These are phyloP conservation scores for Athelia psychrophila DNA, from an alignment of 1,284 basidiomycete species.

Conservation along the genomic window DNA sequence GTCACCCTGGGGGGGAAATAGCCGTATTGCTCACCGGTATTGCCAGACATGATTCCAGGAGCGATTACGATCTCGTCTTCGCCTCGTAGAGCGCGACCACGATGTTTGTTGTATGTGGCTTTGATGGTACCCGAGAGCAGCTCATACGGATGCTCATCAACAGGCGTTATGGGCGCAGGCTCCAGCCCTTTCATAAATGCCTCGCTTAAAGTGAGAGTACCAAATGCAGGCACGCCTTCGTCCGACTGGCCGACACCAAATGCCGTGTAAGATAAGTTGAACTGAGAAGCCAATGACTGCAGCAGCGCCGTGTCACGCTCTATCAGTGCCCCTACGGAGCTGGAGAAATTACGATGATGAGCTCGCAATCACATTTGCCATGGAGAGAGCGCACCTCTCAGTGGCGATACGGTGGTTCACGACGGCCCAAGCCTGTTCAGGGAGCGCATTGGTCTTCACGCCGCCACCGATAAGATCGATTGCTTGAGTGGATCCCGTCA, in stretches of 20 bases:
- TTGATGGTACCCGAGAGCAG: constrained; percentile 50
- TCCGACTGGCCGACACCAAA: constrained; percentile 36
- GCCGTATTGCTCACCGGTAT: constrained; percentile 19
- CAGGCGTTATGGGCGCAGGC: constrained; percentile 54
- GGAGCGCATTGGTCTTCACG: constrained; percentile 52
- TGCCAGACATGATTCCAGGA: constrained; percentile 28
- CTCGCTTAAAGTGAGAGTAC: constrained; percentile 25
- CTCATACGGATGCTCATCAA: constrained; percentile 37
- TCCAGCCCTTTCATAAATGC: constrained; percentile 44
- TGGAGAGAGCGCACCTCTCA: constrained; percentile 24
- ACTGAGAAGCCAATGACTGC: constrained; percentile 27
- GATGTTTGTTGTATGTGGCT: constrained; percentile 28
- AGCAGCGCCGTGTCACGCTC: constrained; percentile 31
- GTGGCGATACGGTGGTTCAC: constrained; percentile 49
- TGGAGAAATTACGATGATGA: constrained; percentile 9
- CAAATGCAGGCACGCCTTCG: constrained; percentile 11
- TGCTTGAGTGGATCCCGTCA: constrained; percentile 68
- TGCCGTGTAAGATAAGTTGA: constrained; percentile 39
- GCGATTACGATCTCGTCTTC: constrained; percentile 30
- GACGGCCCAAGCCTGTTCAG: constrained; percentile 37
- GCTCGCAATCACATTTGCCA: not conserved
- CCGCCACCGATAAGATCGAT: constrained; percentile 57
- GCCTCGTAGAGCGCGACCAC: constrained; percentile 1
- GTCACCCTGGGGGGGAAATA: constrained; percentile 9
- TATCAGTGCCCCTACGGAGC: constrained; percentile 32